Base-by-base conservation (phyloP, 164 flowering plant species). In the Tetracentron sinense region DNA sequence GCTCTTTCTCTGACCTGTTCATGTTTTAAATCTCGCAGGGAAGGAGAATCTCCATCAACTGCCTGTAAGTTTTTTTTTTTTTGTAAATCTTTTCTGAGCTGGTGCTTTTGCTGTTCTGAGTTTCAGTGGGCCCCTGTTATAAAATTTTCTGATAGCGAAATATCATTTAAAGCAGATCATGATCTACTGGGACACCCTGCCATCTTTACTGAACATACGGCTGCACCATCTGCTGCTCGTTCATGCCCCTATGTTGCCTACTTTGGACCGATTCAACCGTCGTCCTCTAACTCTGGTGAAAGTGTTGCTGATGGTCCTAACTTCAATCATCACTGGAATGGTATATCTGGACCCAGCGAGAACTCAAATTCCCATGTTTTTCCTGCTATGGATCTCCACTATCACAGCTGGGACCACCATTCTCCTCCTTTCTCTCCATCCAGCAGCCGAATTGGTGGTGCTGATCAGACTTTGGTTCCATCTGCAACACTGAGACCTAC, bases 191-290 rank as follows among this genome's bases (percentile, higher is more conserved):
- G 85, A 30, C 96, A 82, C 50, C 86, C 80, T 74, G 76, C 88
- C 46, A 56, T 85, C 56, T 89, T 82, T 75, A 76, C 92, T 20
- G 96, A 89, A 65, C 90, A 82, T 63, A 63, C 94, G 54, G 72
- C 86, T 8, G 86, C 85, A 29, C 80, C 97, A 65, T 86, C 97
- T 53, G 80, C 83, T 48, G 42, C 74, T 42, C 96, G 85, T 72
- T 83, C 85, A n/a, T 92, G 97, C 76, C 97, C 97, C 2, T 88
- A 86, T 65, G 26, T 88, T 54, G 80, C 89, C 47, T 83, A 83
- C 71, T 69, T 85, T 69, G 86, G 87, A 63, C 94, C 94, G 16
- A 52, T 86, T 56, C 93, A 79, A 60, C 85, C 93, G 3, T 83
- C 89, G 26, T 81, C 94, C 7, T 82, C 89, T 46, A 83, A 66